These are phyloP conservation scores for Cnidoscolus chayamansa DNA, from an alignment of 441 rosid species.

Conservation along the genomic window DNA sequence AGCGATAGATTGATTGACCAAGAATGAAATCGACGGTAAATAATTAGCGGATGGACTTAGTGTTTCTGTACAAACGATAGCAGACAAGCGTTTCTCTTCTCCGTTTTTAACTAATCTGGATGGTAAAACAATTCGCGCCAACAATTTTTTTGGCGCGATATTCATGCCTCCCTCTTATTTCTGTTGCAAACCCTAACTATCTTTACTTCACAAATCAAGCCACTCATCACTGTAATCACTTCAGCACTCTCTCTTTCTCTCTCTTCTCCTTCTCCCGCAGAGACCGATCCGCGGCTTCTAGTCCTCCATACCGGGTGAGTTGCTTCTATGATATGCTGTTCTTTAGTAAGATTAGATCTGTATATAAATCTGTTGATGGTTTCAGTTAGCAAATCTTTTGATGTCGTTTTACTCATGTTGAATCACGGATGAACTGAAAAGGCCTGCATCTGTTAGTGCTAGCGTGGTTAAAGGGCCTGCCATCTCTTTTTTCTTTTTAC, in stretches of 20 bases:
- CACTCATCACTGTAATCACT: neutral
- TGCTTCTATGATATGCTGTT: neutral
- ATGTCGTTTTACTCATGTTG: too few species aligned
- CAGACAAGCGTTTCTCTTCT: neutral
- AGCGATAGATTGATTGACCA: neutral
- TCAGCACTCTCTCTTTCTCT: neutral
- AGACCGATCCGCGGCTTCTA: neutral
- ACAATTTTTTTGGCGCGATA: neutral
- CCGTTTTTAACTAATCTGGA: neutral
- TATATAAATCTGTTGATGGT: neutral
- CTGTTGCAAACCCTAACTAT: neutral
- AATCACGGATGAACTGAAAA: neutral
- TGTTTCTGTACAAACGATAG: neutral
- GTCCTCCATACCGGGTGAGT: conserved; percentile 1
- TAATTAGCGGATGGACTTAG: too few species aligned
- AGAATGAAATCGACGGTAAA: neutral
- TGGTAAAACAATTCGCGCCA: conserved; percentile 10
- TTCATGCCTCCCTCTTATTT: neutral
- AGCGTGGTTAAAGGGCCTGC: neutral
- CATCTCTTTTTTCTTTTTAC: neutral
- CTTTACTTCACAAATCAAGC: neutral
- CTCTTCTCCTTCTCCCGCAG: neutral
- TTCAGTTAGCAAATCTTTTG: neutral
- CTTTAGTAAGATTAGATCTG: neutral
- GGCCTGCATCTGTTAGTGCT: neutral